These are phyloP conservation scores for Vaccinium darrowii DNA, from an alignment of 148 eudicot species.

Conservation along the genomic window DNA sequence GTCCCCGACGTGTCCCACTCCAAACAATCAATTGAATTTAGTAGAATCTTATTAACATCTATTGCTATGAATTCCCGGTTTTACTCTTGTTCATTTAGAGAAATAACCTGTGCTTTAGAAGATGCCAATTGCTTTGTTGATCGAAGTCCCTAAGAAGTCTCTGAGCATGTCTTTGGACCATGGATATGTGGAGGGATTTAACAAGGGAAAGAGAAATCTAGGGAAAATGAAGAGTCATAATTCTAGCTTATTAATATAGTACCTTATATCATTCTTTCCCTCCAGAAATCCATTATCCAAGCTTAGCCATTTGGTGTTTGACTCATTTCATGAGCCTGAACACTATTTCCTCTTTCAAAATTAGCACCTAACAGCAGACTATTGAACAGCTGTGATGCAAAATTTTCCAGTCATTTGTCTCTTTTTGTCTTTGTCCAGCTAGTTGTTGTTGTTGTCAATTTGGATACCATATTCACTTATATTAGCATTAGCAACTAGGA, in stretches of 20 bases:
- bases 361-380: constrained; percentile 1
- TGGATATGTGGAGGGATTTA: neutral
- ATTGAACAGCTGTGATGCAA: neutral
- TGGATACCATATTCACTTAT: neutral
- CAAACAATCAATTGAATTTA: neutral
- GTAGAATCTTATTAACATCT: neutral
- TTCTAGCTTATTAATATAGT: neutral
- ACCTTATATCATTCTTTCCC: neutral
- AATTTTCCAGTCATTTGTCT: neutral
- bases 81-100: neutral
- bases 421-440: neutral
- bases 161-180: neutral
- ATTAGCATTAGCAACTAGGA: neutral
- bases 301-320: neutral
- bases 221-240: neutral
- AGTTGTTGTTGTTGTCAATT: neutral
- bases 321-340: neutral
- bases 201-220: neutral
- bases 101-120: neutral
- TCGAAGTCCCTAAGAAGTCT: too few relatives aligned
- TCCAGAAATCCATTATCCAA: neutral
- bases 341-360: neutral
- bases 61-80: neutral
- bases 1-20: neutral
- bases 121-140: neutral